phyloP scores from a whole-genome alignment of 257 asterid genomes.

The Nicotiana tabacum region DNA sequence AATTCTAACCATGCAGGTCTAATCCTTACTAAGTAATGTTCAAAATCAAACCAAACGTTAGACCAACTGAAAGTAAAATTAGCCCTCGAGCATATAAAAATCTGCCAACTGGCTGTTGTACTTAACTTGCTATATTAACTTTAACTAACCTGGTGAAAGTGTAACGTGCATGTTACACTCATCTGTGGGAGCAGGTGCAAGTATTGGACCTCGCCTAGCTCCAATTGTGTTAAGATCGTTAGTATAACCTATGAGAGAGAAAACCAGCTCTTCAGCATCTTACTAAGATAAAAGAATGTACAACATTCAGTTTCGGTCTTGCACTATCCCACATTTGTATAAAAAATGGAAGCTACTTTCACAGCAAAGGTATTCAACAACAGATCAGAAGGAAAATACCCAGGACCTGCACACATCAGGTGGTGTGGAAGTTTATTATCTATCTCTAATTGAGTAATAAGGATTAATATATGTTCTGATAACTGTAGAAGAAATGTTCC shows the following conservation, averaged over 20 bases:
- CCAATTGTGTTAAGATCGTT: slow-evolving; percentile 88
- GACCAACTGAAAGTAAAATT: background rate
- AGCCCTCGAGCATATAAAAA: background rate
- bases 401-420: slow-evolving; percentile 3
- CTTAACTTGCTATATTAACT: background rate
- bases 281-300: slow-evolving; percentile 9
- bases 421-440: background rate
- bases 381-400: background rate
- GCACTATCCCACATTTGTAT: background rate
- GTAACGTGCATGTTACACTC: slow-evolving; percentile 73
- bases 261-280: slow-evolving; percentile 17
- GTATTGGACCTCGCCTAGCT: slow-evolving; percentile 81
- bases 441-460: background rate
- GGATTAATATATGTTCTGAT: background rate
- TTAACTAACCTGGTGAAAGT: slow-evolving; percentile 76
- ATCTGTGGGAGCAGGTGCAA: slow-evolving; percentile 73
- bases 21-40: background rate
- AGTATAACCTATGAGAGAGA: slow-evolving; percentile 63
- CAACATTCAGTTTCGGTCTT: background rate
- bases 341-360: background rate
- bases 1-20: background rate
- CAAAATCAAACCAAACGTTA: background rate
- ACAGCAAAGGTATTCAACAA: background rate
- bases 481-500: background rate
- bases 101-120: background rate